Evolutionary conservation across 1,284 basidiomycete genomes (phyloP), one percentile per base, ranked within the genome.

Genomic region (Golubevia pallescens): DNA sequence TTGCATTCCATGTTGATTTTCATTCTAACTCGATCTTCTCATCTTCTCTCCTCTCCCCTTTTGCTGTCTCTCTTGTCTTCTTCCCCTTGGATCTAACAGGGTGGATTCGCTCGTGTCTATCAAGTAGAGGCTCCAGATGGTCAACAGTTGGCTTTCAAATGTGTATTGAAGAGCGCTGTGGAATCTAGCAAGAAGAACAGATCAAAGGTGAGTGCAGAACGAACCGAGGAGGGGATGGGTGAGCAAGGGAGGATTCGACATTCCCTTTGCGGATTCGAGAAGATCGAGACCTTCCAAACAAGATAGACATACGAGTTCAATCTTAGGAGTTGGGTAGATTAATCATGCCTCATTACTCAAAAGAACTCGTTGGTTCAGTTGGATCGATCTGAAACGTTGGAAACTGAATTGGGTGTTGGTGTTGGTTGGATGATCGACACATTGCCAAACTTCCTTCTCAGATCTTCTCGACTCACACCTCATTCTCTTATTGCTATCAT

Each of bases 41-140:
- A 28, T 53, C 2, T 53, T 10, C 20, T 1, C 13, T 16, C 32
- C 2, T 57, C 14, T 55, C 42, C 24, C 57, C 23, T 32, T n/a
- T n/a, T n/a, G n/a, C n/a, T n/a, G n/a, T n/a, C n/a, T n/a, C n/a
- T n/a, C n/a, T n/a, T n/a, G 16, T 53, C 16, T 16, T 53, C 16
- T 16, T 53, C 16, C 16, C 19, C n/a, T n/a, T n/a, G n/a, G n/a
- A 52, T 16, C 20, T 32, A 5, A 7, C 66, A 84, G 79, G 82
- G 82, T 14, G 82, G 82, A 20, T 85, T 85, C 56, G 82, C 82
- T 14, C 63, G 80, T 19, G 82, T 85, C 3, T 85, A 78, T 73
- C 68, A 78, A 60, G 80, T 78, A 8, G 61, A 64, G 4, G 76
- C 74, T 48, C 66, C 69, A 1, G 60, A 71, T 51, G 80, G 81